A percentile compares a stretch with the other conserved stretches of the same genome.
phyloP scores from a whole-genome alignment of 176 grass and related monocot genomes.

The Rhynchospora tenuis region DNA sequence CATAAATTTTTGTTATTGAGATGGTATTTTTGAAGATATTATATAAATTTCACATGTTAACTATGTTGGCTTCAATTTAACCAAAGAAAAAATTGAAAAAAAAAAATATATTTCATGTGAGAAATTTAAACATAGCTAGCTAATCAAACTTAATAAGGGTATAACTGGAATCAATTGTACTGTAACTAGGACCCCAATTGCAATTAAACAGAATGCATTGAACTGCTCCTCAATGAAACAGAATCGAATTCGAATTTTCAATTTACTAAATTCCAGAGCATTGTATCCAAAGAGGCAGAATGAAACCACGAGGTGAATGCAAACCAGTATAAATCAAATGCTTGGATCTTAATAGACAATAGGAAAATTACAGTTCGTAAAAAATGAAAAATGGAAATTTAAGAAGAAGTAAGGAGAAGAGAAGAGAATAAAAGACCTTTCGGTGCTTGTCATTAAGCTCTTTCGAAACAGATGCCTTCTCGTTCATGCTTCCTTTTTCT shows the following conservation, averaged over 20 bases:
- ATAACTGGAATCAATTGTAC: background rate
- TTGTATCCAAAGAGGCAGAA: background rate
- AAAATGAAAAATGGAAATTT: background rate
- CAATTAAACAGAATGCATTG: background rate
- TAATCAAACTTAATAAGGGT: background rate
- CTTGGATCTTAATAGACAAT: background rate
- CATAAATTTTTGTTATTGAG: background rate
- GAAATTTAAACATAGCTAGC: background rate
- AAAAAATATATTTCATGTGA: no score
- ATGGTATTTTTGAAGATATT: background rate
- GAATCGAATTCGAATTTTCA: background rate
- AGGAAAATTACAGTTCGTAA: background rate
- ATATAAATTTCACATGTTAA: background rate
- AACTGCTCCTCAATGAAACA: background rate
- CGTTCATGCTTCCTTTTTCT: constrained; percentile 44
- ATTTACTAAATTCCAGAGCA: background rate
- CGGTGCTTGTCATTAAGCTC: constrained; percentile 93
- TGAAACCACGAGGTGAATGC: background rate
- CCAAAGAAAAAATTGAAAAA: no score
- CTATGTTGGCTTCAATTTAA: background rate
- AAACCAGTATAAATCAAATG: background rate
- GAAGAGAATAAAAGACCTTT: constrained; percentile 37
- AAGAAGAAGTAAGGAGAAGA: background rate
- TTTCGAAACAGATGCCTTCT: constrained; percentile 90
- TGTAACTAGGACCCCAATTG: background rate